A percentile compares a stretch with the other conserved stretches of the same genome.
phyloP scores from a whole-genome alignment of 176 grass and related monocot genomes.

The Eragrostis nindensis region DNA sequence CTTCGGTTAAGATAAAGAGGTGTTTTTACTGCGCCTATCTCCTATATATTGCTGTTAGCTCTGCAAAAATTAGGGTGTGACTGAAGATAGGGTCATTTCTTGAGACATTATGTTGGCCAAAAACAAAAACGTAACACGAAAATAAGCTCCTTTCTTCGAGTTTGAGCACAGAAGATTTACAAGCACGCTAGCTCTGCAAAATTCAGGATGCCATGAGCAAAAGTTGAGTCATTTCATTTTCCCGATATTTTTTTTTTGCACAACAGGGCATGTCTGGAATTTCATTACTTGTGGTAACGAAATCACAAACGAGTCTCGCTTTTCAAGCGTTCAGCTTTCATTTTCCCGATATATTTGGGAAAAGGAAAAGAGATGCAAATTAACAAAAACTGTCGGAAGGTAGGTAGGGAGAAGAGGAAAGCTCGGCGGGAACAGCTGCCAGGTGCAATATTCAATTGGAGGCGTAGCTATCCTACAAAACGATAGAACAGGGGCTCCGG shows the following conservation, averaged over 20 bases:
- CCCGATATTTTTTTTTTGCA: no score
- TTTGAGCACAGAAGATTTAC: no score
- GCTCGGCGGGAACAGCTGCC: slow-evolving; percentile 42
- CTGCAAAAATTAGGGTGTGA: not conserved
- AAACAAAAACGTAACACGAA: not conserved
- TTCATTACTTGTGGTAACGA: no score
- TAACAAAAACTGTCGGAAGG: slow-evolving; percentile 31
- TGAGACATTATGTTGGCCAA: not conserved
- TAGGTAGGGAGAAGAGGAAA: slow-evolving; percentile 42
- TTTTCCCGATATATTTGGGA: not conserved
- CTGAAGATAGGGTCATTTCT: not conserved
- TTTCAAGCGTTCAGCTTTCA: no score
- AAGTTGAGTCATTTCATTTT: not conserved
- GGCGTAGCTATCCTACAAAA: slow-evolving; percentile 32
- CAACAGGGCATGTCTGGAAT: no score
- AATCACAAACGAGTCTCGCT: no score
- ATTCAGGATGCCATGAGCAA: not conserved
- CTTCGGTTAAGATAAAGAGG: not conserved
- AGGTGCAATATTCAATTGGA: slow-evolving; percentile 50
- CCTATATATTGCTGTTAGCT: no score
- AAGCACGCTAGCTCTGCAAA: not conserved
- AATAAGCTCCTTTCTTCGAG: not conserved
- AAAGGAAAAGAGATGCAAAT: not conserved
- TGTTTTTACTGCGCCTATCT: no score
- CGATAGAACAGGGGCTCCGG: slow-evolving; percentile 35